Percentiles rank a stretch among this genome's conserved stretches.
Evolutionary conservation across 257 asterid species (phyloP).

Genomic region (Ilex aquifolium): DNA sequence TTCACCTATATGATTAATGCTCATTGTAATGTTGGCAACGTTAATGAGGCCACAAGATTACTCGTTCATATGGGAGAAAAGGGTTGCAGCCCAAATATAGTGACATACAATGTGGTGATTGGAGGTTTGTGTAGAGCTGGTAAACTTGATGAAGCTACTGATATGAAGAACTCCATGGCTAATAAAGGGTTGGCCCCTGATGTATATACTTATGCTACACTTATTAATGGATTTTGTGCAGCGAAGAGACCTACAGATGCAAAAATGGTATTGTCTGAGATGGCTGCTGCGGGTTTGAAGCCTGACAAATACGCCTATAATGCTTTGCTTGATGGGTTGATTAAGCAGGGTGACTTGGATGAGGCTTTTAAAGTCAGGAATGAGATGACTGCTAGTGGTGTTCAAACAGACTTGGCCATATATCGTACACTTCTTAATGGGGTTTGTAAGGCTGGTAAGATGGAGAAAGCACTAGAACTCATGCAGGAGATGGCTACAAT

Average conservation of each 20-base stretch:
- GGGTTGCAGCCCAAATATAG: slow-evolving; percentile 7
- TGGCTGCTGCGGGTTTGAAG: slow-evolving; percentile 15
- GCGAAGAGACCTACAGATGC: slow-evolving; percentile 15
- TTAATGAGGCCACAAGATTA: slow-evolving; percentile 11
- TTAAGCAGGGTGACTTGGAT: slow-evolving; percentile 11
- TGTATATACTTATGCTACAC: slow-evolving; percentile 9
- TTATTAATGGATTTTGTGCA: slow-evolving; percentile 15
- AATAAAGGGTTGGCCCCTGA: slow-evolving; percentile 13
- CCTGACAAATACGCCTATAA: slow-evolving; percentile 11
- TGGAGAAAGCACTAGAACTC: slow-evolving; percentile 8
- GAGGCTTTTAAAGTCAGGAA: slow-evolving; percentile 6
- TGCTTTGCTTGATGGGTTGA: slow-evolving; percentile 8
- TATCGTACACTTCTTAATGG: slow-evolving; percentile 9
- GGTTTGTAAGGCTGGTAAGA: slow-evolving; percentile 16
- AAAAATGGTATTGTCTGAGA: slow-evolving; percentile 14
- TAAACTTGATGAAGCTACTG: slow-evolving; percentile 17
- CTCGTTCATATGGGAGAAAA: slow-evolving; percentile 17
- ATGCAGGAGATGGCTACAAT: slow-evolving; percentile 11
- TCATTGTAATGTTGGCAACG: slow-evolving; percentile 12
- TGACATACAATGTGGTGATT: slow-evolving; percentile 10
- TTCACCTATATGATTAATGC: slow-evolving; percentile 10
- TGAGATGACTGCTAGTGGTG: slow-evolving; percentile 6
- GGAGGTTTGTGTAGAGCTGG: slow-evolving; percentile 16
- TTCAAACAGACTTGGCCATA: not conserved
- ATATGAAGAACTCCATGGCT: slow-evolving; percentile 12